These are phyloP conservation scores for Lipomyces sp. DNA, from an alignment of 805 yeast species.

Conservation along the genomic window DNA sequence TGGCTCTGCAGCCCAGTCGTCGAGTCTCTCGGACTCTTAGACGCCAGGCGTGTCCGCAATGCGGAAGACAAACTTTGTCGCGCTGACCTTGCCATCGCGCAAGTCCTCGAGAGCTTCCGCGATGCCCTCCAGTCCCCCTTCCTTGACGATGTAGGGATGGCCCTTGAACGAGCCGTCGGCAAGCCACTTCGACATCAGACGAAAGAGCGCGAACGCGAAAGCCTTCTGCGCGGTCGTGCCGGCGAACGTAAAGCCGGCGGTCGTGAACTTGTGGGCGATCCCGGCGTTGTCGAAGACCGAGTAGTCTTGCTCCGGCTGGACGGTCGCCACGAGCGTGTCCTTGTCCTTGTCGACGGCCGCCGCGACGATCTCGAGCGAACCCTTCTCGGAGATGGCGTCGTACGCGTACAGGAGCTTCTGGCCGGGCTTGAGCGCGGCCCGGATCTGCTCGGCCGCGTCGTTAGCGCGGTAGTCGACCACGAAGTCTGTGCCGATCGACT, in stretches of 20 bases:
- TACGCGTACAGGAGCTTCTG: constrained; percentile 8
- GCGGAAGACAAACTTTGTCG: constrained; percentile 5
- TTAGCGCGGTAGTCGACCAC: constrained; percentile 12
- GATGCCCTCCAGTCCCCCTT: constrained; percentile 10
- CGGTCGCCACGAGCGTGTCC: neutral
- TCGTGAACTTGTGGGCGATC: neutral
- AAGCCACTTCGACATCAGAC: constrained; percentile 5
- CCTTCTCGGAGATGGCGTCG: constrained; percentile 13
- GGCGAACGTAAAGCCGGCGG: constrained; percentile 1
- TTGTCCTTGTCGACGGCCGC: constrained; percentile 5
- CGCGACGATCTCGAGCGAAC: constrained; percentile 1
- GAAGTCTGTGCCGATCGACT: constrained; percentile 6
- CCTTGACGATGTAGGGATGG: constrained; percentile 5
- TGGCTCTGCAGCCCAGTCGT: no score
- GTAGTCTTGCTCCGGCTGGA: constrained; percentile 2
- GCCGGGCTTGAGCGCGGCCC: constrained; percentile 1
- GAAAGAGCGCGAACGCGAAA: constrained; percentile 1
- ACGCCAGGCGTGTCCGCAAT: constrained; percentile 10
- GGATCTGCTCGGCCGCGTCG: neutral
- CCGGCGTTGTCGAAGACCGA: neutral
- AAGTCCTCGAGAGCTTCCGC: neutral
- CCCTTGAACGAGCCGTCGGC: constrained; percentile 5
- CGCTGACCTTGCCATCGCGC: constrained; percentile 4
- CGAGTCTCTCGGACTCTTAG: no score
- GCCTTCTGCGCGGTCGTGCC: neutral